Percentiles rank a stretch among this genome's conserved stretches.
Conservation (phyloP, 2,329 filamentous ascomycete genomes). For the Cytospora chrysosperma region DNA sequence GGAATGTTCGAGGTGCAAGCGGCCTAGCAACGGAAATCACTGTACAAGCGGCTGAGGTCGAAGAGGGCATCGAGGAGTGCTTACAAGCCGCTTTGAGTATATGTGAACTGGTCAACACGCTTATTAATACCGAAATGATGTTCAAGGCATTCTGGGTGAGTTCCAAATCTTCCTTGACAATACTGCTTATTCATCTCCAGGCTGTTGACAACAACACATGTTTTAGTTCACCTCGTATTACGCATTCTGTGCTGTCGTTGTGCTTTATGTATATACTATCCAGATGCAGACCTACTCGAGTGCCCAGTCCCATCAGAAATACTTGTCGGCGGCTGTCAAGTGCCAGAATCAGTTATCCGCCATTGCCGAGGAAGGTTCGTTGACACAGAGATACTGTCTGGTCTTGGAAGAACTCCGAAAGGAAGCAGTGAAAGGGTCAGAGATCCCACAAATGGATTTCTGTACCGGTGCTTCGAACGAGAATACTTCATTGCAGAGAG, state of each 20-base stretch:
- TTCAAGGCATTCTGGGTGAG: conserved; percentile 43
- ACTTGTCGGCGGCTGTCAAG: conserved; percentile 38
- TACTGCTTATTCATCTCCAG: background rate
- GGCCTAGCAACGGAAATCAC: conserved; percentile 14
- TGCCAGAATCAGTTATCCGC: conserved; percentile 41
- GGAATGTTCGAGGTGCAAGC: conserved; percentile 21
- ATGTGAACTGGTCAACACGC: conserved; percentile 38
- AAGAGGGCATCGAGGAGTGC: conserved; percentile 34
- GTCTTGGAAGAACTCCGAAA: conserved; percentile 38
- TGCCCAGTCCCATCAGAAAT: conserved; percentile 27
- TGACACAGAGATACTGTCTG: conserved; percentile 42
- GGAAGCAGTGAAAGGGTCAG: conserved; percentile 7
- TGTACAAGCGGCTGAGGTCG: conserved; percentile 19
- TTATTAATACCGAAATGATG: conserved; percentile 37
- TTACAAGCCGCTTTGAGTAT: conserved; percentile 41
- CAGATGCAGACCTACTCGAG: conserved; percentile 33
- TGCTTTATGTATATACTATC: conserved; percentile 46
- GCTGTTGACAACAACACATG: background rate
- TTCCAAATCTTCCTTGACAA: background rate
- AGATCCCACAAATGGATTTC: background rate
- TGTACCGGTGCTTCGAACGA: background rate
- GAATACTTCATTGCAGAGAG: background rate
- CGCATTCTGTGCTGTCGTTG: conserved; percentile 44
- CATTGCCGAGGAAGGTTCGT: conserved; percentile 38
- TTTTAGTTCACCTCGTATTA: conserved; percentile 41